Evolutionary conservation across 2,329 filamentous ascomycete genomes (phyloP).

Genomic region (Paraconiothyrium brasiliense): DNA sequence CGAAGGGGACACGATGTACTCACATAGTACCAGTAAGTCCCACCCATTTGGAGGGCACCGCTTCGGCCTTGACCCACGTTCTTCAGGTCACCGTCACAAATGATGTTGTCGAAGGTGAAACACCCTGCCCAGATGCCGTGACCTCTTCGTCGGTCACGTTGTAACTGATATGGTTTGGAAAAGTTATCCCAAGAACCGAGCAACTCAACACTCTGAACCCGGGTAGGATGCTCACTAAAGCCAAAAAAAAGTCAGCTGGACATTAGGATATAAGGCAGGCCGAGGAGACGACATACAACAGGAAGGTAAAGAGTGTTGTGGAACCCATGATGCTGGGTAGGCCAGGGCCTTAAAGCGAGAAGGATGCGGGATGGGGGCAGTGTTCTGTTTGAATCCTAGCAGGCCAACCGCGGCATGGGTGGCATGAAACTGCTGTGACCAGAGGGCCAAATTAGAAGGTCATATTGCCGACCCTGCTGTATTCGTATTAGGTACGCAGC

Average conservation of each 20-base stretch:
- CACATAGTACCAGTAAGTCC: slow-evolving; percentile 96
- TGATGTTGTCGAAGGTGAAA: slow-evolving; percentile 85
- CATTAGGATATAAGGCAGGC: slow-evolving; percentile 22
- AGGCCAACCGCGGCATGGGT: slow-evolving; percentile 16
- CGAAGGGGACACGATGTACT: slow-evolving; percentile 48
- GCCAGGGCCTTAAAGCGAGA: slow-evolving; percentile 41
- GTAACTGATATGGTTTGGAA: slow-evolving; percentile 78
- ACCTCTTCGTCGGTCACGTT: slow-evolving; percentile 79
- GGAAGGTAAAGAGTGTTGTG: slow-evolving; percentile 74
- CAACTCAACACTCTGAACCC: slow-evolving; percentile 76
- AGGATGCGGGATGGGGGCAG: slow-evolving; percentile 35
- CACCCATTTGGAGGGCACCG: slow-evolving; percentile 89
- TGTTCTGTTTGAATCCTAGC: slow-evolving; percentile 36
- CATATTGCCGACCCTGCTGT: slow-evolving; percentile 34
- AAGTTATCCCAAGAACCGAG: slow-evolving; percentile 98
- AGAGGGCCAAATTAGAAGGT: slow-evolving; percentile 43
- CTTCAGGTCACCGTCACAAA: slow-evolving; percentile 75
- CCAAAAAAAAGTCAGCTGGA: slow-evolving; percentile 30
- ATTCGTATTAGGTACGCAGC: slow-evolving; percentile 35
- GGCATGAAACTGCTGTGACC: slow-evolving; percentile 25
- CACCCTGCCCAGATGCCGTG: slow-evolving; percentile 85
- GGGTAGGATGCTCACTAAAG: slow-evolving; percentile 46
- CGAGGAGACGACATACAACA: slow-evolving; percentile 48
- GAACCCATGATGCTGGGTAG: slow-evolving; percentile 43
- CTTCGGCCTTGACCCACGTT: slow-evolving; percentile 66